These are phyloP conservation scores for Ustanciosporium gigantosporum DNA, from an alignment of 1,284 basidiomycete genomes.

Conservation along the genomic window DNA sequence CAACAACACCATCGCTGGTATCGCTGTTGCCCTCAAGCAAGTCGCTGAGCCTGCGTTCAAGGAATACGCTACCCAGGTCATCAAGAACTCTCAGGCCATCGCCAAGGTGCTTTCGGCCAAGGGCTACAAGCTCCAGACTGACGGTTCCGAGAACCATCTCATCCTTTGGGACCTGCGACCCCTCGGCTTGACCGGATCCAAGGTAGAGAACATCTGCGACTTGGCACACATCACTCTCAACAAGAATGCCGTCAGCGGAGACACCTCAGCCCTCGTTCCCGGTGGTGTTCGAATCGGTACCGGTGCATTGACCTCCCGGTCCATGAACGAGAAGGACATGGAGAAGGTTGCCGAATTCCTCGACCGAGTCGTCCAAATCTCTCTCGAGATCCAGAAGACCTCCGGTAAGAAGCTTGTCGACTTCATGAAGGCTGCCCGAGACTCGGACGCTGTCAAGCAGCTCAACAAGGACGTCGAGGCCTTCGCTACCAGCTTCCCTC, in stretches of 20 bases:
- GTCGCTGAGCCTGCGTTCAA: slow-evolving; percentile 88
- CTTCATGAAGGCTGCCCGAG: slow-evolving; percentile 80
- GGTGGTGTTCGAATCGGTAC: slow-evolving; percentile 97
- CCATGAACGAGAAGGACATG: slow-evolving; percentile 86
- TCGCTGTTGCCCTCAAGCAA: slow-evolving; percentile 94
- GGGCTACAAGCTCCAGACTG: slow-evolving; percentile 87
- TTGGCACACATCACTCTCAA: slow-evolving; percentile 75
- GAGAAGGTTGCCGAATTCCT: slow-evolving; percentile 80
- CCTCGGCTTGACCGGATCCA: slow-evolving; percentile 90
- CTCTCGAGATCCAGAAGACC: slow-evolving; percentile 74
- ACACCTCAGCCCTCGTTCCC: slow-evolving; percentile 88
- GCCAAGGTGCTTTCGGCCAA: slow-evolving; percentile 54
- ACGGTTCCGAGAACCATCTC: slow-evolving; percentile 95
- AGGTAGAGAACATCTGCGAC: slow-evolving; percentile 98
- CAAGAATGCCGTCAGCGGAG: slow-evolving; percentile 97
- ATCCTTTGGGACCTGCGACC: slow-evolving; percentile 97
- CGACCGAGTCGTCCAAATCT: slow-evolving; percentile 58
- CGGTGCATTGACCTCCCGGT: slow-evolving; percentile 88
- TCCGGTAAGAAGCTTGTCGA: slow-evolving; percentile 92
- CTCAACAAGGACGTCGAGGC: slow-evolving; percentile 74
- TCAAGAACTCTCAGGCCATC: slow-evolving; percentile 65
- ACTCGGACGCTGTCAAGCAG: slow-evolving; percentile 73
- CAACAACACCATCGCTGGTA: slow-evolving; percentile 97
- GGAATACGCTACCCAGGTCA: slow-evolving; percentile 90
- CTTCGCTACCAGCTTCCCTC: slow-evolving; percentile 85